phyloP scores from a whole-genome alignment of 2,329 filamentous ascomycete species.

The Helicocarpus griseus region DNA sequence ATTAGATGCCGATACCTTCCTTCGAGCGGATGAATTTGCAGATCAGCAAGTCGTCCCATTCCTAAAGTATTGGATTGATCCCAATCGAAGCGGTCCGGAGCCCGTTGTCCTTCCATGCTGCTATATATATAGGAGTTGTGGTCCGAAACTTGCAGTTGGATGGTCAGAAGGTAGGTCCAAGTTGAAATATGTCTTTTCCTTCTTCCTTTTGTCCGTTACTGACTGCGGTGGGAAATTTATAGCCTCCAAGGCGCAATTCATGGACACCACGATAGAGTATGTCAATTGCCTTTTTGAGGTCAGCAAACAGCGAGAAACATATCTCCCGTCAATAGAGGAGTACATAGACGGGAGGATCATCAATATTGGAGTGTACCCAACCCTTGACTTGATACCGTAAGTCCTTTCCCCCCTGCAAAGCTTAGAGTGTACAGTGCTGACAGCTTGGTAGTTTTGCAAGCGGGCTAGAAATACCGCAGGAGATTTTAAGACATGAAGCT shows the following conservation, averaged over 20 bases:
- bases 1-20: constrained; percentile 7
- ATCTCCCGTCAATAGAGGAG: constrained; percentile 7
- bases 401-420: neutral
- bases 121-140: constrained; percentile 8
- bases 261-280: constrained; percentile 8
- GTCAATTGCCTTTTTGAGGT: constrained; percentile 6
- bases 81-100: constrained; percentile 7
- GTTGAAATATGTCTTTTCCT: neutral
- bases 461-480: constrained; percentile 2
- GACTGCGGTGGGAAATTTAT: neutral
- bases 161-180: constrained; percentile 4
- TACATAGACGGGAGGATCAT: constrained; percentile 9
- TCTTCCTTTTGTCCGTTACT: neutral
- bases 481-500: constrained; percentile 5
- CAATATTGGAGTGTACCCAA: constrained; percentile 9
- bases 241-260: constrained; percentile 7
- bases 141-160: constrained; percentile 6
- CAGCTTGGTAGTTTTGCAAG: constrained; percentile 1
- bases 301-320: constrained; percentile 9
- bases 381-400: constrained; percentile 9
- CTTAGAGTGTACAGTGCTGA: neutral
- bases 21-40: constrained; percentile 6
- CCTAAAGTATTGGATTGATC: constrained; percentile 7
- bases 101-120: constrained; percentile 9
- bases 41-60: constrained; percentile 5